These are phyloP conservation scores for Iris macrosiphon DNA, from an alignment of 106 monocot genomes.

Conservation along the genomic window DNA sequence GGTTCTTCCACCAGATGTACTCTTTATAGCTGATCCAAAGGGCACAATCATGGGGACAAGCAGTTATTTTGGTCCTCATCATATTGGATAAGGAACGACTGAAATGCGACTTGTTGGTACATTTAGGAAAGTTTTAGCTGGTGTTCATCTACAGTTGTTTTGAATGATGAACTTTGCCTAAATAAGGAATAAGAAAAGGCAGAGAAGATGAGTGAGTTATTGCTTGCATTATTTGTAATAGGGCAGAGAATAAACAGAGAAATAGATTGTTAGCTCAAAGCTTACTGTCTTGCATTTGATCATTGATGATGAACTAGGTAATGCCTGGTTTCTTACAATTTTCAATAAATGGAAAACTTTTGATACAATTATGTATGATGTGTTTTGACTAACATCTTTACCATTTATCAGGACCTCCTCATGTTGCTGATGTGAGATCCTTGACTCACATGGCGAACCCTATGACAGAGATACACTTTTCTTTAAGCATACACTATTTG, in stretches of 20 bases:
- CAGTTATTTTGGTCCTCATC: slow-evolving; percentile 52
- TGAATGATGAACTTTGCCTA: slow-evolving; percentile 71
- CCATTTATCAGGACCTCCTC: slow-evolving; percentile 40
- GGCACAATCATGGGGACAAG: slow-evolving; percentile 73
- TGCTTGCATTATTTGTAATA: slow-evolving; percentile 88
- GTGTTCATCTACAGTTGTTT: slow-evolving; percentile 85
- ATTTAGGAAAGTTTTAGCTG: slow-evolving; percentile 86
- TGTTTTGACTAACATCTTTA: not conserved
- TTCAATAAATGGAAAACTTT: not conserved
- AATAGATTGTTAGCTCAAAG: slow-evolving; percentile 84
- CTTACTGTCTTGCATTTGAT: slow-evolving; percentile 96
- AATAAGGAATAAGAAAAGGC: slow-evolving; percentile 20
- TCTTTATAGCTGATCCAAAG: slow-evolving; percentile 94
- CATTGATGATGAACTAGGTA: slow-evolving; percentile 85
- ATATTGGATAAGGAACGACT: slow-evolving; percentile 44
- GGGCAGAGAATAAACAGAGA: slow-evolving; percentile 97
- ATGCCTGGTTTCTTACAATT: not conserved
- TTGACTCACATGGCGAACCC: slow-evolving; percentile 97
- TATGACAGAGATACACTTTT: slow-evolving; percentile 98
- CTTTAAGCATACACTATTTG: slow-evolving; percentile 90
- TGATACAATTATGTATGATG: not conserved
- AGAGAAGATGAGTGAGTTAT: slow-evolving; percentile 42
- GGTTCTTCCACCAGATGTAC: slow-evolving; percentile 69
- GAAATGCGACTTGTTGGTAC: slow-evolving; percentile 97
- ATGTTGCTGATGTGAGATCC: slow-evolving; percentile 85